Base-by-base conservation (phyloP, 2,329 filamentous ascomycete species). In the Nectriaceae sp. region DNA sequence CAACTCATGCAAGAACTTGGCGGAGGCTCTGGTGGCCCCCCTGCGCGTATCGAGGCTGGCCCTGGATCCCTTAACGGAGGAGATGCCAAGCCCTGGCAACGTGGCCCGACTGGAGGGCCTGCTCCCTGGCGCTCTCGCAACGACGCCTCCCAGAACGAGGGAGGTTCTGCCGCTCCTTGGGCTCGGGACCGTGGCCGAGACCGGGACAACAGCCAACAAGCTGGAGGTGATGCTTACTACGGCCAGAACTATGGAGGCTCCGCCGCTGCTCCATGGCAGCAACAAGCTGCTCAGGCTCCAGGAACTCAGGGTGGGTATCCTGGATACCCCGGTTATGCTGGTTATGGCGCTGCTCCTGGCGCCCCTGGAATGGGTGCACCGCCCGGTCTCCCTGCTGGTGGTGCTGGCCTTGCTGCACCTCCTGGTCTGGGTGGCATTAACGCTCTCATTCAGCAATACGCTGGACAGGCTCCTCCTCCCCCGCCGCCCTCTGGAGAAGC, bases 1-100 rank as follows among this genome's bases (percentile, higher is more conserved):
- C 88, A 93, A 85, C 90, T 99, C 66, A 96, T 99, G 91, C 88
- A 95, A 82, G 94, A 97, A 78, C 83, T 97, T 60, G 90, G 88
- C 54, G 90, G 90, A 44, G 60, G 60, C 21, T 59, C 55, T 55
- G 88, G 75, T 47, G 79, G 76, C 45, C 81, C 87, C 31, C 87
- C 86, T 59, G 87, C 86, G 57, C 89, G 89, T 55, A 96, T 99
- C 65, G 94, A 96, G 73, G 90, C 87, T 54, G 90, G 89, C 11
- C 88, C 90, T 48, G 83, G 83, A 46, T 76, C 68, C 49, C 62
- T 74, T 56, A 83, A 86, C 33, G 74, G 72, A 49, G 76, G 75
- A 55, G 84, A 87, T 59, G 77, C 82, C 59, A 93, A 90, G 71
- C 92, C 92, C 42, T 97, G 91, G 91, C 88, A 96, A 68, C 85